phyloP scores from a whole-genome alignment of 1,284 basidiomycete genomes.

The Ceratobasidium sp. region DNA sequence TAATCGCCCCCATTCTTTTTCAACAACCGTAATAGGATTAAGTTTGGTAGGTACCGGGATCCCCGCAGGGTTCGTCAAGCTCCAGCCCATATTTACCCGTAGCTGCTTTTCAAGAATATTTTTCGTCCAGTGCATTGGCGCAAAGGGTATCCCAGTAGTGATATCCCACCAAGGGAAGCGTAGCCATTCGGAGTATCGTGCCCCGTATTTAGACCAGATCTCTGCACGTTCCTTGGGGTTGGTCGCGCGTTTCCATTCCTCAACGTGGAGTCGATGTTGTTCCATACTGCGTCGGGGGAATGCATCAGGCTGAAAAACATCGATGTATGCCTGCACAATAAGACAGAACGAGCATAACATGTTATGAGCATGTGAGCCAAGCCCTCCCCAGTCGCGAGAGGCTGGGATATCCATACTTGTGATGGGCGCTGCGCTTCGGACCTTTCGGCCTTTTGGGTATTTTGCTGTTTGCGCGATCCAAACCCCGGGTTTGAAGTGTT shows the following conservation, averaged over 20 bases:
- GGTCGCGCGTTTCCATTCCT: neutral
- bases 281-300: no score
- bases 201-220: neutral
- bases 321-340: no score
- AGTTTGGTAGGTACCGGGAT: neutral
- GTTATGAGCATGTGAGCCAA: no score
- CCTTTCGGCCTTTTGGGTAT: no score
- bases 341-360: no score
- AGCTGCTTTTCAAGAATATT: conserved; percentile 10
- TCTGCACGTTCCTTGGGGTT: no score
- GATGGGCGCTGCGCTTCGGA: no score
- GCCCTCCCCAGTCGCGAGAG: no score
- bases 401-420: no score
- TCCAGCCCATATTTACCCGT: conserved; percentile 7
- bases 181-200: neutral
- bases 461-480: neutral
- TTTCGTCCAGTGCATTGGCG: conserved; percentile 14
- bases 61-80: neutral
- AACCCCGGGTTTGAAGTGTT: conserved; percentile 51
- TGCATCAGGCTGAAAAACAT: no score
- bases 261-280: neutral
- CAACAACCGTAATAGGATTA: neutral
- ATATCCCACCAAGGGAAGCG: conserved; percentile 2
- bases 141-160: neutral
- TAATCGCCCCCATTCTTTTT: neutral